Base-by-base conservation (phyloP, 1,284 basidiomycete genomes). In the Ustilago bromivora region DNA sequence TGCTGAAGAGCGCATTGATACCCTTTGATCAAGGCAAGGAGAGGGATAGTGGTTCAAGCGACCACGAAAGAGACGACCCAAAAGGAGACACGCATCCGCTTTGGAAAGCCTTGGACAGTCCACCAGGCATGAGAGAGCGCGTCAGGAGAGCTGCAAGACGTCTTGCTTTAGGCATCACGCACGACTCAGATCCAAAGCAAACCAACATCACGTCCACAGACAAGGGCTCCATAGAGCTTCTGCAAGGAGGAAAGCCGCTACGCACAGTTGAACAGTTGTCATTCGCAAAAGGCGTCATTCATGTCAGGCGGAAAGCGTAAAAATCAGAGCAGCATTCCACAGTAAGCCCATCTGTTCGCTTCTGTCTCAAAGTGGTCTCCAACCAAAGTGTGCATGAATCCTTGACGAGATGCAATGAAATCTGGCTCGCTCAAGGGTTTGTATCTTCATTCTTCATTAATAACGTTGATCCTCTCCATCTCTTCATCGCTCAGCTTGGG, bases 401-500 rank as follows among this genome's bases (percentile, higher is more conserved):
- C 23, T 23, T 23, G 23, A 23, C 23, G 23, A 23, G 23, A 23
- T 23, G 23, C 23, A 23, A 23, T 23, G 23, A 23, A 23, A 23
- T 23, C 2, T 23, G 23, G 23, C 23, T 23, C 23, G 23, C 23
- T 23, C 23, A 23, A 23, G 23, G 3, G 71, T 71, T 55, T 40
- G 57, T 11, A 77, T 65, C 69, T 61, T 73, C 6, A 52, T 82
- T 79, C 13, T 79, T 64, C 17, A 46, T 23, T 55, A 46, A 84
- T 82, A 53, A 43, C 32, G 68, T 68, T 51, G 36, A 84, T 71
- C 31, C 52, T 63, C 38, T 80, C 46, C 78, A 91, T 91, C 81
- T 93, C 91, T 51, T 90, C 90, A 66, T 90, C 83, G 79, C 87
- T 88, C 51, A 93, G 88, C 78, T 89, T 88, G 69, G 93, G 88